phyloP scores from a whole-genome alignment of 345 rosid species.

The Capsella bursapastoris region DNA sequence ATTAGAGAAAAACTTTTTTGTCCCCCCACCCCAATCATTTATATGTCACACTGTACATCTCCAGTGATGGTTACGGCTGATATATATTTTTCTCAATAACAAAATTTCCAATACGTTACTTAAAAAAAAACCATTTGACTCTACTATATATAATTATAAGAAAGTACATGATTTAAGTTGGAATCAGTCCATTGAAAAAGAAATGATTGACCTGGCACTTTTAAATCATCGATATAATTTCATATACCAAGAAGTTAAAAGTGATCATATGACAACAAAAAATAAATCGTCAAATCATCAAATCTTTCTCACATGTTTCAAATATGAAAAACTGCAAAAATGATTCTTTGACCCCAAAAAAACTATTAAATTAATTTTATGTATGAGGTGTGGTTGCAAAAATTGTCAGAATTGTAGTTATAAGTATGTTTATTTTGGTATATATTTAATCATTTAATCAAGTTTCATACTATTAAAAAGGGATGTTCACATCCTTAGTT shows the following conservation, averaged over 20 bases:
- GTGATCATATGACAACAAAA: not conserved
- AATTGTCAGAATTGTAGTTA: conserved; percentile 19
- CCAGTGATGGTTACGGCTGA: conserved; percentile 27
- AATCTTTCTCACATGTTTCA: conserved; percentile 24
- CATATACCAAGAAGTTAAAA: not conserved
- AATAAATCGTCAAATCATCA: not conserved
- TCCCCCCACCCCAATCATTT: conserved; percentile 9
- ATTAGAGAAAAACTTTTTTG: not conserved
- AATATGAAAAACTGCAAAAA: not conserved
- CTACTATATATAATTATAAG: not conserved
- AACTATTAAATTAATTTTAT: not conserved
- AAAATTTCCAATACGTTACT: conserved; percentile 1
- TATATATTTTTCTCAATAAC: not conserved
- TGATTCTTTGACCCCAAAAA: not conserved
- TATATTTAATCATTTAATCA: not conserved
- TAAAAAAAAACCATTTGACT: not conserved
- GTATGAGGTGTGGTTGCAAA: conserved; percentile 1
- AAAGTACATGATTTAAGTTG: not conserved
- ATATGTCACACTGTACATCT: conserved; percentile 11
- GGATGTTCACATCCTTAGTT: not conserved
- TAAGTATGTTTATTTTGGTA: conserved; percentile 14
- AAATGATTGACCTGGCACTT: conserved; percentile 3
- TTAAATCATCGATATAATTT: not conserved
- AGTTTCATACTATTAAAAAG: conserved; percentile 3
- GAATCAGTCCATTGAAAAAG: conserved; percentile 1